Base-by-base conservation (phyloP, 192 early-diverging fungal species). In the Rhizophagus prolifer region DNA sequence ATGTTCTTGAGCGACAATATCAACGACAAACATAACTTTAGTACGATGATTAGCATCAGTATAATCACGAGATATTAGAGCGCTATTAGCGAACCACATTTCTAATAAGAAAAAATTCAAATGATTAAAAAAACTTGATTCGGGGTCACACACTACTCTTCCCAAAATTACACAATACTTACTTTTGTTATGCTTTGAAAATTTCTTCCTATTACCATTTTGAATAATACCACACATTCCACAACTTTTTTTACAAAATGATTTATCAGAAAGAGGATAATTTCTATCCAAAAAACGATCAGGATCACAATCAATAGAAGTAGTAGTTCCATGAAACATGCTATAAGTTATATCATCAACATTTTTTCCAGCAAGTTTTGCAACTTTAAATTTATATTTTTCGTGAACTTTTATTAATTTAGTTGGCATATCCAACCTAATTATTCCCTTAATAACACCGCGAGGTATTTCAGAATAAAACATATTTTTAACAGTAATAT, bases 21-120 rank as follows among this genome's bases (percentile, higher is more conserved):
- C 68, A 26, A 70, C 44, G 23, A 70, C 44, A 47, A 47, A 70
- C 41, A 70, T 47, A n/a, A 70, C 68, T 47, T 50, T 28, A 26
- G n/a, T 47, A 26, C 9, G 6, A 6, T 10, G 3, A 46, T 50
- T 70, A 26, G 0, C 4, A 13, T 47, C 31, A 23, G 68, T 70
- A 47, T 70, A 70, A 47, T 70, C 41, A 70, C 31, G 28, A 21
- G 68, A 70, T 41, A 70, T 26, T 47, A 70, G 50, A 26, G 68
- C 44, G 25, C 68, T 70, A 47, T 70, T 3, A 23, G 68, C 68
- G 1, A 70, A 70, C 68, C 68, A 70, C 68, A 70, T 70, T 70
- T 70, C 68, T 70, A 25, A 67, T 36, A 67, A 38, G 31, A 38
- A 66, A 64, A 64, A 30, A 13, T n/a, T n/a, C n/a, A 64, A 64